phyloP scores from a whole-genome alignment of 2,329 filamentous ascomycete species.

The Xylaria sp. region DNA sequence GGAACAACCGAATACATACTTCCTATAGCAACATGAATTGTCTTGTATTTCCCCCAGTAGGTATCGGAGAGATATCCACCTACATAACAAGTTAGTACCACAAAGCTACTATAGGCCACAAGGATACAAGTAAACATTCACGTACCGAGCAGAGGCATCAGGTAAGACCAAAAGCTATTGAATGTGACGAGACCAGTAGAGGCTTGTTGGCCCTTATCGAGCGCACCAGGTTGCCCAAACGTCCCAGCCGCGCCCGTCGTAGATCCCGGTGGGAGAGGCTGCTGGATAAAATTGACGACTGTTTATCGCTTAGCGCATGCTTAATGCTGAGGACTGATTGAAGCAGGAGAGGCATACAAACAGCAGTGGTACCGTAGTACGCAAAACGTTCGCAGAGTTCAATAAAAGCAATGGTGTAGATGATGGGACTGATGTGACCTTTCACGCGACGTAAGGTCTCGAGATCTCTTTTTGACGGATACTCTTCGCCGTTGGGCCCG shows the following conservation, averaged over 20 bases:
- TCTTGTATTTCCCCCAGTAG: slow-evolving; percentile 70
- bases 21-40: slow-evolving; percentile 58
- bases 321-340: not conserved
- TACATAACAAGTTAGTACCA: slow-evolving; percentile 40
- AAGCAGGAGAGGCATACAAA: slow-evolving; percentile 58
- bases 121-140: not conserved
- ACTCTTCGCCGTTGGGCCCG: slow-evolving; percentile 42
- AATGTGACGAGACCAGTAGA: slow-evolving; percentile 46
- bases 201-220: slow-evolving; percentile 57
- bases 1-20: slow-evolving; percentile 16
- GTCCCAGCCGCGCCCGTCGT: slow-evolving; percentile 59
- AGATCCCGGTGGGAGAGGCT: slow-evolving; percentile 56
- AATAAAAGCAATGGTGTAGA: slow-evolving; percentile 40
- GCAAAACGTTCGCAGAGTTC: slow-evolving; percentile 64
- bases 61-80: slow-evolving; percentile 67
- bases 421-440: slow-evolving; percentile 36
- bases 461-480: slow-evolving; percentile 39
- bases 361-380: slow-evolving; percentile 70
- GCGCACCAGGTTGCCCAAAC: slow-evolving; percentile 59
- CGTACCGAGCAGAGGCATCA: slow-evolving; percentile 48
- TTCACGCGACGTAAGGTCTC: slow-evolving; percentile 40
- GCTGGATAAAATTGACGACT: slow-evolving; percentile 64
- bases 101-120: not conserved
- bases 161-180: slow-evolving; percentile 49
- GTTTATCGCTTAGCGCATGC: slow-evolving; percentile 15